Evolutionary conservation across 805 yeast species (phyloP).

Genomic region (Metahyphopichia silvanorum): DNA sequence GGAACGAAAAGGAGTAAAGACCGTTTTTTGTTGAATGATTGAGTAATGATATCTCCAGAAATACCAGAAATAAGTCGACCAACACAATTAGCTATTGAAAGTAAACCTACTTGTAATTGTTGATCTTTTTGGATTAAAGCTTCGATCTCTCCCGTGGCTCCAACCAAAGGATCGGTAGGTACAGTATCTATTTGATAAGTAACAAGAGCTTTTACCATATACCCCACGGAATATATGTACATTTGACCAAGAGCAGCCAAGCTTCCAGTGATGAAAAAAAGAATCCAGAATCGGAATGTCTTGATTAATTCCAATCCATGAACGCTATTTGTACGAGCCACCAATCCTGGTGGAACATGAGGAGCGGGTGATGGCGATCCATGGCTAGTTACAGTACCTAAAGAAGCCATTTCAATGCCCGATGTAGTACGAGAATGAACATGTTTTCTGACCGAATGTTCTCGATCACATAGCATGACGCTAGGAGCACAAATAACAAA

Average conservation of each 20-base stretch:
- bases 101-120: constrained; percentile 67
- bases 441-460: constrained; percentile 13
- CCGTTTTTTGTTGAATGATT: constrained; percentile 44
- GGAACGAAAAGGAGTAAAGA: constrained; percentile 57
- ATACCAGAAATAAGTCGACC: constrained; percentile 68
- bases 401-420: background rate
- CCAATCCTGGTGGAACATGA: background rate
- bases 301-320: constrained; percentile 17
- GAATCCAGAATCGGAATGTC: constrained; percentile 33
- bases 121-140: constrained; percentile 52
- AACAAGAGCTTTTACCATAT: constrained; percentile 40
- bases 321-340: background rate
- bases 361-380: background rate
- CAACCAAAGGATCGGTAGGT: constrained; percentile 4
- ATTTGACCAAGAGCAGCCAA: constrained; percentile 44
- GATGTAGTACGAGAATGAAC: background rate
- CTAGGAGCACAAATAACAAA: constrained; percentile 46
- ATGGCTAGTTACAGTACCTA: background rate
- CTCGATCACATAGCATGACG: constrained; percentile 38
- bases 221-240: constrained; percentile 46
- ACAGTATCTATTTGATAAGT: constrained; percentile 8
- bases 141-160: constrained; percentile 15
- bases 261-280: constrained; percentile 35
- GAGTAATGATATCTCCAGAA: constrained; percentile 57
- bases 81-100: constrained; percentile 62